phyloP scores from a whole-genome alignment of 345 rosid species.

The Angophora floribunda region DNA sequence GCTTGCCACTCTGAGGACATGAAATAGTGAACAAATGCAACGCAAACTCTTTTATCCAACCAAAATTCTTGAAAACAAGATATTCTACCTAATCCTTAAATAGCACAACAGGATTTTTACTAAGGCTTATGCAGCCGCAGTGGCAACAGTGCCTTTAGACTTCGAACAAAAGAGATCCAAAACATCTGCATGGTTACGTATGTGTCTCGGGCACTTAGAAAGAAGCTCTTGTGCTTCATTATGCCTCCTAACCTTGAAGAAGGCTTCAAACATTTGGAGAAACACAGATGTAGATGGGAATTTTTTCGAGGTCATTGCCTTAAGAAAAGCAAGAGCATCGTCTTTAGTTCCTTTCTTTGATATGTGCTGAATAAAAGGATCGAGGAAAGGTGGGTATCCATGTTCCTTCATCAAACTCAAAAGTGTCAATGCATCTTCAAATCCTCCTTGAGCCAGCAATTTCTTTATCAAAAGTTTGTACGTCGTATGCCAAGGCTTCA shows the following conservation, averaged over 20 bases:
- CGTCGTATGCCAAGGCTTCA: slow-evolving; percentile 53
- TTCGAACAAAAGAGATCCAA: slow-evolving; percentile 60
- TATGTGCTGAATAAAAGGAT: slow-evolving; percentile 54
- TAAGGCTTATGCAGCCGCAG: slow-evolving; percentile 13
- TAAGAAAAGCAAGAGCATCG: slow-evolving; percentile 54
- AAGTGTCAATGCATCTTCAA: slow-evolving; percentile 57
- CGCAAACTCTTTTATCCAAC: not conserved
- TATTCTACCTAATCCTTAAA: not conserved
- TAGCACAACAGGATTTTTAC: not conserved
- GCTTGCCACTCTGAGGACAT: not conserved
- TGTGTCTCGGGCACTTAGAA: slow-evolving; percentile 46
- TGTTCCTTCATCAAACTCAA: slow-evolving; percentile 60
- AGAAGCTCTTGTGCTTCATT: slow-evolving; percentile 68
- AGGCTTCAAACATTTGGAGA: slow-evolving; percentile 49
- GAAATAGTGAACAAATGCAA: slow-evolving; percentile 2
- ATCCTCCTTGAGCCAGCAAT: slow-evolving; percentile 56
- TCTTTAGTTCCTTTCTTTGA: slow-evolving; percentile 60
- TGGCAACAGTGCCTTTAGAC: slow-evolving; percentile 9
- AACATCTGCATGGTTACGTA: slow-evolving; percentile 76
- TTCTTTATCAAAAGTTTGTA: slow-evolving; percentile 52
- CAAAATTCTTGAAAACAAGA: not conserved
- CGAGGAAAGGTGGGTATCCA: slow-evolving; percentile 71
- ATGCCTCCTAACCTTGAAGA: slow-evolving; percentile 54
- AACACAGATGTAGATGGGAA: slow-evolving; percentile 66
- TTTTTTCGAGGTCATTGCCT: slow-evolving; percentile 54